A percentile compares a stretch with the other conserved stretches of the same genome.
phyloP scores from a whole-genome alignment of 176 grass and related monocot genomes.

The Urochloa ruziziensis region DNA sequence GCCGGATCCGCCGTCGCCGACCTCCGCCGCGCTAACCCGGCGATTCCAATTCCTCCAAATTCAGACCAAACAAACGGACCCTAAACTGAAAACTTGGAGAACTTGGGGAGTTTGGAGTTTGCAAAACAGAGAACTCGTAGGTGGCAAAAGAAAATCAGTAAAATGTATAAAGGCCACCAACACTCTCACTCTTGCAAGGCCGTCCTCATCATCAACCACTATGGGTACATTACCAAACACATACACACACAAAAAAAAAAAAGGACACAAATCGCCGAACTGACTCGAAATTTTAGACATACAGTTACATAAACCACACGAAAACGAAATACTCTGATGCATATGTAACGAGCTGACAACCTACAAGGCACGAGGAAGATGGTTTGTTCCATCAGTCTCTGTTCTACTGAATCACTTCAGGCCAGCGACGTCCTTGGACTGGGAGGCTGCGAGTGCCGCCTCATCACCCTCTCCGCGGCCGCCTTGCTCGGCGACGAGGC shows the following conservation, averaged over 20 bases:
- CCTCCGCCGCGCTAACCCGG: too few relatives aligned
- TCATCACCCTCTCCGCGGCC: conserved; percentile 10
- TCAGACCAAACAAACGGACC: too few relatives aligned
- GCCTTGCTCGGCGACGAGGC: conserved; percentile 13
- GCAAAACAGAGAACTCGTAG: background rate
- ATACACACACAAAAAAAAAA: background rate
- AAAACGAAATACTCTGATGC: background rate
- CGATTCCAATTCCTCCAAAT: too few relatives aligned
- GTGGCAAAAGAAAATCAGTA: background rate
- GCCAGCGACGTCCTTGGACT: conserved; percentile 30
- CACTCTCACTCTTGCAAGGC: background rate
- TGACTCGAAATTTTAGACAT: background rate
- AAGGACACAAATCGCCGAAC: background rate
- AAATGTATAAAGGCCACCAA: background rate
- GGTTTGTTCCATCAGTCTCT: background rate
- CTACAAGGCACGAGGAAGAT: background rate
- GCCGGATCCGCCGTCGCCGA: too few relatives aligned
- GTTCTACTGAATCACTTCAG: background rate
- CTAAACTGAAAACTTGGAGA: background rate
- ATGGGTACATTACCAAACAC: background rate
- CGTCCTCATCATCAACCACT: background rate
- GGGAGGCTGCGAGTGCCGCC: conserved; percentile 34
- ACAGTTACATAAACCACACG: too few relatives aligned
- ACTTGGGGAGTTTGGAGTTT: too few relatives aligned
- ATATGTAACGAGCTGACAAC: background rate